Conservation (phyloP, 805 yeast species). For the Yarrowia keelungensis region DNA sequence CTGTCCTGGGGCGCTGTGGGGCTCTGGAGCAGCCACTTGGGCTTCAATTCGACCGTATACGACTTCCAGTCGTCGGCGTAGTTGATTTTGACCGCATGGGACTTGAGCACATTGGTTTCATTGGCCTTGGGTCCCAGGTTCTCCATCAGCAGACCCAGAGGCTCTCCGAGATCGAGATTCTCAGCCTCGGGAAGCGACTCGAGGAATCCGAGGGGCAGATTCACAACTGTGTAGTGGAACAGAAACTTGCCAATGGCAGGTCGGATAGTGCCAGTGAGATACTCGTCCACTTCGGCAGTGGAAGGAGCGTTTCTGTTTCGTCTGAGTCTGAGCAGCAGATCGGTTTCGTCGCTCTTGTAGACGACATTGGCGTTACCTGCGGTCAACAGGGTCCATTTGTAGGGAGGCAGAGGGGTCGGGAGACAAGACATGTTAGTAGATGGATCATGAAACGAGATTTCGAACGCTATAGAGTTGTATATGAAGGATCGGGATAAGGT, state of each 20-base stretch:
- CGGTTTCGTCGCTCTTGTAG: slow-evolving; percentile 4
- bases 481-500: slow-evolving; percentile 4
- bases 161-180: slow-evolving; percentile 14
- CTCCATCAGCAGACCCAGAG: slow-evolving; percentile 33
- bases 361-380: slow-evolving; percentile 37
- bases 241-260: slow-evolving; percentile 18
- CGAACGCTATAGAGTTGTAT: slow-evolving; percentile 34
- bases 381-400: slow-evolving; percentile 27
- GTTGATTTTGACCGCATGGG: slow-evolving; percentile 30
- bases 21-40: slow-evolving; percentile 65
- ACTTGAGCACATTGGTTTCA: slow-evolving; percentile 8
- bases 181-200: slow-evolving; percentile 26
- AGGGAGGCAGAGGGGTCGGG: slow-evolving; percentile 12
- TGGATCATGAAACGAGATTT: not conserved
- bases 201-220: slow-evolving; percentile 9
- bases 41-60: slow-evolving; percentile 59
- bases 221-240: slow-evolving; percentile 8
- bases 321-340: slow-evolving; percentile 6
- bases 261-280: not conserved
- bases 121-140: slow-evolving; percentile 16
- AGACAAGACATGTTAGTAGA: slow-evolving; percentile 1
- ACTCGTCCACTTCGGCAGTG: slow-evolving; percentile 31
- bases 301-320: slow-evolving; percentile 17
- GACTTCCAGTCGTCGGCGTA: slow-evolving; percentile 16
- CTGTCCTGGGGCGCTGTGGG: slow-evolving; percentile 51